Base-by-base conservation (phyloP, 2,329 filamentous ascomycete species). In the Chaetomiaceae sp. region DNA sequence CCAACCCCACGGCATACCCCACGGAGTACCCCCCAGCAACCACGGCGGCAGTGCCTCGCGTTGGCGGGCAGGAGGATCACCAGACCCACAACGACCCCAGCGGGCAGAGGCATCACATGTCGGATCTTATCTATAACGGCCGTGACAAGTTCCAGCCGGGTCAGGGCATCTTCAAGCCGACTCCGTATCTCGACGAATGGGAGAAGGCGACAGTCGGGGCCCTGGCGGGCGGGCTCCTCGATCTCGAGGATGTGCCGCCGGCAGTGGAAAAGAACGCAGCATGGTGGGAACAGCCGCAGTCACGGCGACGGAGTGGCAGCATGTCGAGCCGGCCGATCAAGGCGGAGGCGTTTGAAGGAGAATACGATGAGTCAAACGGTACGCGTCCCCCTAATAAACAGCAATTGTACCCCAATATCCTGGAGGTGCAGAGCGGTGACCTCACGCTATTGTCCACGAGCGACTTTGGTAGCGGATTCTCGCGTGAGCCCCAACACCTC, bases 271-370 rank as follows among this genome's bases (percentile, higher is more conserved):
- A 73, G 56, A 75, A 75, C 56, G 78, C 79, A 59, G 74, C 87
- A 1, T 95, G 89, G 89, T 94, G 90, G 89, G 90, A 95, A 65
- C 48, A 74, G 70, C 27, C 73, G 71, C 53, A 76, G 66, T 56
- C 71, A 70, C 55, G 73, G 75, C 61, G 72, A 67, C 62, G 79
- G 54, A 70, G 71, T 51, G 73, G 77, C 50, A 74, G 77, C 57
- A 68, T 71, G 48, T 64, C 75, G 1, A 68, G 73, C 2, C 72
- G 76, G 30, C 75, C 73, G n/a, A 73, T 76, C 48, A 80, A 75
- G 61, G 81, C 80, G 0, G 83, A 84, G 58, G 77, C 81, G 0
- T 87, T 85, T 60, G 83, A 86, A 61, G 82, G 82, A 14, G 81
- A 84, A 64, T 84, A 85, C 57, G 84, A 88, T 59, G 81, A 87